Evolutionary conservation across 1,139 yeast species (phyloP).

Genomic region (Eremothecium coryli): DNA sequence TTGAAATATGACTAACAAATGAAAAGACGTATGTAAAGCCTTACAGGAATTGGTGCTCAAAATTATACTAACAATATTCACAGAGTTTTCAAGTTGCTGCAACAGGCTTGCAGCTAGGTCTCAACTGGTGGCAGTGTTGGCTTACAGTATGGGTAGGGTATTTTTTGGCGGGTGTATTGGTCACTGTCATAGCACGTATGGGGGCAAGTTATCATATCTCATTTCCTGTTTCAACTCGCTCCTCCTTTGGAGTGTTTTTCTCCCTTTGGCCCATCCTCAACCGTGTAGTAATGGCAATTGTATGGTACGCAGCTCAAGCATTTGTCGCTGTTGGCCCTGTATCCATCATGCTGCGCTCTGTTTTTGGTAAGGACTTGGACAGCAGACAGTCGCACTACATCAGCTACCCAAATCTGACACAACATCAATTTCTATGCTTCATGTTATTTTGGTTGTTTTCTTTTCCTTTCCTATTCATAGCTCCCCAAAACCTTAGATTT

Average conservation of each 20-base stretch:
- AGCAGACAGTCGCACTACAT: slow-evolving; percentile 45
- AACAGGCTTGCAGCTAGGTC: slow-evolving; percentile 63
- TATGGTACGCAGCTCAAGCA: slow-evolving; percentile 80
- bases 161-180: slow-evolving; percentile 50
- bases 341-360: slow-evolving; percentile 56
- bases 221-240: slow-evolving; percentile 66
- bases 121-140: slow-evolving; percentile 90
- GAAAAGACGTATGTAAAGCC: too few species aligned
- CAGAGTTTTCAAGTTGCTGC: slow-evolving; percentile 92
- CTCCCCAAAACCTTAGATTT: slow-evolving; percentile 74
- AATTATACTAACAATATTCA: too few species aligned
- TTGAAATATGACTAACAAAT: too few species aligned
- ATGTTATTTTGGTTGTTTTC: slow-evolving; percentile 72
- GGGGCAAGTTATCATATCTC: slow-evolving; percentile 71
- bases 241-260: slow-evolving; percentile 71
- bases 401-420: slow-evolving; percentile 45
- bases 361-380: slow-evolving; percentile 53
- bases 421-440: slow-evolving; percentile 62
- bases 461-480: slow-evolving; percentile 70
- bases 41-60: too few species aligned
- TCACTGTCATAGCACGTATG: slow-evolving; percentile 54
- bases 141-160: slow-evolving; percentile 73
- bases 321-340: slow-evolving; percentile 80
- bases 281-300: slow-evolving; percentile 72
- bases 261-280: slow-evolving; percentile 73